Conservation (phyloP, 176 grass and related monocot genomes). For the Neostapfia colusana region DNA sequence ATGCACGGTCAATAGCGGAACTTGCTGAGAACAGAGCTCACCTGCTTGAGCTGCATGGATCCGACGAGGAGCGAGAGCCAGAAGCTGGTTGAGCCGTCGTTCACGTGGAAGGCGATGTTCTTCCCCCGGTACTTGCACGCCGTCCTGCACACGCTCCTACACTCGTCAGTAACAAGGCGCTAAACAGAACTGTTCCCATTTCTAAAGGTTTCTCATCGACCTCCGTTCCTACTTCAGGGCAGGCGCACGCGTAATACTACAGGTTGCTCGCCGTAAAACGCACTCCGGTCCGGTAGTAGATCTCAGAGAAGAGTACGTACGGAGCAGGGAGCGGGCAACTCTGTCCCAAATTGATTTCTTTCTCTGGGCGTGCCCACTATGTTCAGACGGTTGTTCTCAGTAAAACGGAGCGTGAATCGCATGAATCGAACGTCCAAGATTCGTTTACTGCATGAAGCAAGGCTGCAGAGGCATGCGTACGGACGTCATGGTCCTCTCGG, state of each 20-base stretch:
- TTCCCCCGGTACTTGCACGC: constrained; percentile 77
- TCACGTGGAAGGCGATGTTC: constrained; percentile 90
- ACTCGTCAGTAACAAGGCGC: too few species aligned
- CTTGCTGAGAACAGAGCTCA: constrained; percentile 1
- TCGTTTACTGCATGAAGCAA: neutral
- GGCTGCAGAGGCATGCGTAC: neutral
- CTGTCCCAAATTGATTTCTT: constrained; percentile 17
- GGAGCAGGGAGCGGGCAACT: neutral
- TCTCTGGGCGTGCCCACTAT: constrained; percentile 1
- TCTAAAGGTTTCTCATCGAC: too few species aligned
- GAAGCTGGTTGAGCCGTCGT: constrained; percentile 84
- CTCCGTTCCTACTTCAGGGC: neutral
- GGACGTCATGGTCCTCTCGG: constrained; percentile 27
- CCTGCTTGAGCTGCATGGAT: constrained; percentile 89
- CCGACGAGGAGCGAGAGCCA: constrained; percentile 96
- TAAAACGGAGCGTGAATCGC: neutral
- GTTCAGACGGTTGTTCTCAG: too few species aligned
- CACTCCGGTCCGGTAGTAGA: too few species aligned
- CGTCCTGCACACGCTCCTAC: constrained; percentile 49
- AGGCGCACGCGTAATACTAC: neutral
- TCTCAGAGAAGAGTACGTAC: too few species aligned
- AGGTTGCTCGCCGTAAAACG: neutral
- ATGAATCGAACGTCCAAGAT: constrained; percentile 38
- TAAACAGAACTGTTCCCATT: too few species aligned
- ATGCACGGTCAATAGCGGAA: too few species aligned